Base-by-base conservation (phyloP, 2,329 filamentous ascomycete species). In the Sporothrix globosa region DNA sequence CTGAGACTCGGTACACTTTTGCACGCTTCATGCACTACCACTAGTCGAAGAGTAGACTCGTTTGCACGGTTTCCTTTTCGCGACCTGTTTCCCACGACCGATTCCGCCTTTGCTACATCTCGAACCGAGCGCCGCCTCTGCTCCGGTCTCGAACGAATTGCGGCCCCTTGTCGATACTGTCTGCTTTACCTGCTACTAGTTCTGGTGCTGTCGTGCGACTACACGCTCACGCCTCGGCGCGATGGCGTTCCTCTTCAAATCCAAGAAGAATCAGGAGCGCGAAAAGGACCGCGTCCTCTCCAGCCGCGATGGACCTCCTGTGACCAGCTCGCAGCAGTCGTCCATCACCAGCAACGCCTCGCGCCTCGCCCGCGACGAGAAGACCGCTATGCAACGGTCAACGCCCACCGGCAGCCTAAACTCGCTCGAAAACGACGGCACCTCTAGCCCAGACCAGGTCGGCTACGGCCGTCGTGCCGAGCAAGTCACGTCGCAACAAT, bases 221-320 rank as follows among this genome's bases (percentile, higher is more conserved):
- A 13, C 44, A 58, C 70, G 70, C 67, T 58, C 68, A 60, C 73
- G 50, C 70, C 39, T 52, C 52, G 67, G 77, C 80, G 84, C 80
- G 80, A 93, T 93, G 91, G 89, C 91, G 75, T 93, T 93, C 80
- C 85, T 93, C 73, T 93, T 93, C 84, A 92, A 92, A 80, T 92
- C 90, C 70, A 93, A 93, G 82, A 93, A 92, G 81, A 86, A 87
- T 77, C 89, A 91, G 79, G 88, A 90, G 11, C 73, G 73, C 50
- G 73, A 88, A 77, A 89, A 91, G 79, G 88, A 90, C 76, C 87
- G 88, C 77, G 82, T 82, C 70, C 78, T 86, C 74, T 81, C 83
- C 68, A 86, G 83, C 77, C 85, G 86, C 77, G 86, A 88, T 77
- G 85, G 83, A 68, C 81, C 75, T 30, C 77, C 78, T 24, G 70